Evolutionary conservation across 2,329 filamentous ascomycete species (phyloP), one percentile per base, ranked within the genome.

Genomic region (Neonectria sp.): DNA sequence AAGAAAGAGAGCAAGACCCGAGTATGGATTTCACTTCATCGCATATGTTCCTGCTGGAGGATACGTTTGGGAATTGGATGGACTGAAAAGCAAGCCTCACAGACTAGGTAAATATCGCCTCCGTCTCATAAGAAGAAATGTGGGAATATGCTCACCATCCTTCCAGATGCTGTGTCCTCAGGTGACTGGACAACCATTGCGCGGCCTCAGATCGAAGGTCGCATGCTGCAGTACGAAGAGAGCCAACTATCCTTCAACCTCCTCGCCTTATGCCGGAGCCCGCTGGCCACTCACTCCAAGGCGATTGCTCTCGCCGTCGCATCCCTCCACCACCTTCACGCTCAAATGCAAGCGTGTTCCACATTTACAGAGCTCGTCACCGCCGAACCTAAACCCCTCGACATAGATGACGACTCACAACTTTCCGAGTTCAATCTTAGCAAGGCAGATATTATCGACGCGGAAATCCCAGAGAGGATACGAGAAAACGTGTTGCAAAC

Each of bases 21-120:
- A 93, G n/a, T 86, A 88, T 13, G 91, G 89, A 0, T 96, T 92
- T 76, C 95, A 98, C 77, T 98, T 96, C 79, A 92, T 97, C 70
- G 95, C 95, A 7, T 97, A 95, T 76, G 90, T 98, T 33, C 93
- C 94, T 2, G 88, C 90, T 15, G 85, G 88, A n/a, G 91, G 89
- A 3, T 84, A 89, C 63, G 88, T 97, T 15, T 98, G 94, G 94
- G 93, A 95, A 78, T 89, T 98, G 6, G 95, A 98, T 79, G 95
- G 95, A 5, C 84, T 98, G 25, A 90, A 95, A 78, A 84, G 84
- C 48, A 89, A 91, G 70, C 95, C 94, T 3, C 86, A 69, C 40
- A 77, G 75, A 37, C 67, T 82, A 31, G 80, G 81, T 80, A 71
- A 62, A 72, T 46, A 31, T 31, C 11, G 21, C n/a, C 37, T 4